Evolutionary conservation across 1,139 yeast species (phyloP), one percentile per base, ranked within the genome.

Genomic region (Suhomyces anneliseae): DNA sequence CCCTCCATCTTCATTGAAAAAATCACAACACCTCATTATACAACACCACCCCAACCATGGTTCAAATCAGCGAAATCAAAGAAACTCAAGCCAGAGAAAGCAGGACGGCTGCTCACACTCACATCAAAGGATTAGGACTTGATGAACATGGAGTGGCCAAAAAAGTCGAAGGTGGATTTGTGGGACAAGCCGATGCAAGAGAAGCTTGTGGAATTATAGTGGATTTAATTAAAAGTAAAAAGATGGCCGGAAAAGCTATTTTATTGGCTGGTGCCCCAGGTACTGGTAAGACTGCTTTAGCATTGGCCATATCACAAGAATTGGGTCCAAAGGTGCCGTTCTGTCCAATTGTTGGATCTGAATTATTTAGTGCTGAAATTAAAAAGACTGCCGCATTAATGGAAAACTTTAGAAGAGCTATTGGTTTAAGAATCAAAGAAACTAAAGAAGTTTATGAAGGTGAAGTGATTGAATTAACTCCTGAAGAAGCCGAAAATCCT

Each of bases 401-500:
- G 99, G 99, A 93, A 66, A 92, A 93, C 66, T 93, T 95, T 69
- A 82, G 99, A 72, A 82, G 95, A 58, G 97, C 99, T 12, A 93
- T 93, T 65, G 98, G 99, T 2, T 77, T 93, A 53, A 81, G 99
- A 70, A 92, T 93, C 61, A 92, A 92, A 64, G 99, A 93, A 68
- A 90, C 96, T 7, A 95, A 93, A 68, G 99, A 93, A 65, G 98
- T 95, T 11, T 95, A 93, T 61, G 99, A 93, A 69, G 99, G 99
- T 54, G 99, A 93, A 66, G 97, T 93, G 39, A 90, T 95, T 32
- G 99, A 93, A 67, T 75, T 93, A 60, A 89, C 96, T 2, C 98
- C 98, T 3, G 98, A 93, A 70, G 98, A 93, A 70, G 87, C 96
- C 12, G 98, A 93, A 65, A 92, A 92, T 66, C 98, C 98, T 19